These are phyloP conservation scores for Globisporangium nagaii DNA, from an alignment of 352 stramenopile species.

Conservation along the genomic window DNA sequence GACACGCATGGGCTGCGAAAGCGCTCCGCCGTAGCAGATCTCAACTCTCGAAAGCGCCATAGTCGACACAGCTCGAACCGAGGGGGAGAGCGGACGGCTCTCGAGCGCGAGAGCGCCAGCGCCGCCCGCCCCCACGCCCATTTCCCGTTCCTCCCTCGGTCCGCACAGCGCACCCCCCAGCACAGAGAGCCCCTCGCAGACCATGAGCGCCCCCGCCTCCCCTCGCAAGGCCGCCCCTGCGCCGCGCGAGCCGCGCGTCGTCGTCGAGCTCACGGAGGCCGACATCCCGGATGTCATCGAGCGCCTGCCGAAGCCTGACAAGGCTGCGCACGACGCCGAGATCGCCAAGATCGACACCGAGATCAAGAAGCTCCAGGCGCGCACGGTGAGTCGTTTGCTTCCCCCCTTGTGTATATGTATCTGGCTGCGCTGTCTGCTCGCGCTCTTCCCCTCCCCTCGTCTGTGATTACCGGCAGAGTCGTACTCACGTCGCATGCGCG, in stretches of 20 bases:
- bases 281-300: slow-evolving; percentile 78
- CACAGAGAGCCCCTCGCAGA: slow-evolving; percentile 4
- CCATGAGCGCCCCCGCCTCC: slow-evolving; percentile 31
- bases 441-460: no score
- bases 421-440: no score
- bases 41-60: neutral
- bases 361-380: slow-evolving; percentile 92
- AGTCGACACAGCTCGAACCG: neutral
- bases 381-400: slow-evolving; percentile 27
- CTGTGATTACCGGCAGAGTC: no score
- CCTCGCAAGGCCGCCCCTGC: slow-evolving; percentile 17
- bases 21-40: no score
- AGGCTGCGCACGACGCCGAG: slow-evolving; percentile 87
- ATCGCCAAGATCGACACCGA: slow-evolving; percentile 80
- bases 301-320: slow-evolving; percentile 80
- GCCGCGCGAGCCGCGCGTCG: slow-evolving; percentile 3
- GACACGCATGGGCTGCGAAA: no score
- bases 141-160: slow-evolving; percentile 6
- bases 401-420: neutral
- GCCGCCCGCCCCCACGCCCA: neutral
- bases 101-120: neutral
- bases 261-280: slow-evolving; percentile 30
- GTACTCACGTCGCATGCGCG: neutral
- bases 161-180: neutral
- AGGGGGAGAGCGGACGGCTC: neutral